Evolutionary conservation across 495 filamentous ascomycete genomes (phyloP).

Genomic region (Trichoderma parareesei): DNA sequence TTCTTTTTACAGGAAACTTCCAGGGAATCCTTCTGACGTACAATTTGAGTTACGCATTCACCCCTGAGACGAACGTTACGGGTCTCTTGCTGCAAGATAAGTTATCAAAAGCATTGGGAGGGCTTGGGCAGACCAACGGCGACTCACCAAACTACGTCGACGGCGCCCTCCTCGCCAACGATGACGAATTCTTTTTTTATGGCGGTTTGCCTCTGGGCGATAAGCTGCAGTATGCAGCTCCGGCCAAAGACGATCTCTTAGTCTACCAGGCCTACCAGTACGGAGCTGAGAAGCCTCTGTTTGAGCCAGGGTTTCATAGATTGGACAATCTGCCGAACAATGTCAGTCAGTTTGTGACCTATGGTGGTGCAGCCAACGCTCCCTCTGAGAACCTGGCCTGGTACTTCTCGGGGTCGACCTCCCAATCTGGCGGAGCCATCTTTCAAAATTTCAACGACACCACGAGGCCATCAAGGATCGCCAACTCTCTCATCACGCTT

Average conservation of each 20-base stretch:
- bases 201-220: constrained; percentile 32
- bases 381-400: constrained; percentile 67
- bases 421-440: constrained; percentile 38
- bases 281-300: constrained; percentile 28
- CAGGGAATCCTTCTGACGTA: constrained; percentile 43
- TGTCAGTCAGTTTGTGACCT: constrained; percentile 56
- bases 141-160: constrained; percentile 52
- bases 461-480: constrained; percentile 12
- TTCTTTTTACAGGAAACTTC: constrained; percentile 28
- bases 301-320: constrained; percentile 32
- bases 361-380: constrained; percentile 53
- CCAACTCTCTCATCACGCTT: constrained; percentile 50
- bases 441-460: constrained; percentile 26
- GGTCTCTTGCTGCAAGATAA: constrained; percentile 34
- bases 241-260: constrained; percentile 30
- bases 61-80: constrained; percentile 44
- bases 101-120: constrained; percentile 33
- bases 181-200: constrained; percentile 50
- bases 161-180: constrained; percentile 59
- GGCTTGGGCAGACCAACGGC: constrained; percentile 41
- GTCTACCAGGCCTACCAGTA: constrained; percentile 47
- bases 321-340: constrained; percentile 27
- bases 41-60: constrained; percentile 53
- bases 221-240: constrained; percentile 20
- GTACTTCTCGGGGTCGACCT: constrained; percentile 59